Evolutionary conservation across 345 rosid genomes (phyloP).

Genomic region (Lepidium sativum): DNA sequence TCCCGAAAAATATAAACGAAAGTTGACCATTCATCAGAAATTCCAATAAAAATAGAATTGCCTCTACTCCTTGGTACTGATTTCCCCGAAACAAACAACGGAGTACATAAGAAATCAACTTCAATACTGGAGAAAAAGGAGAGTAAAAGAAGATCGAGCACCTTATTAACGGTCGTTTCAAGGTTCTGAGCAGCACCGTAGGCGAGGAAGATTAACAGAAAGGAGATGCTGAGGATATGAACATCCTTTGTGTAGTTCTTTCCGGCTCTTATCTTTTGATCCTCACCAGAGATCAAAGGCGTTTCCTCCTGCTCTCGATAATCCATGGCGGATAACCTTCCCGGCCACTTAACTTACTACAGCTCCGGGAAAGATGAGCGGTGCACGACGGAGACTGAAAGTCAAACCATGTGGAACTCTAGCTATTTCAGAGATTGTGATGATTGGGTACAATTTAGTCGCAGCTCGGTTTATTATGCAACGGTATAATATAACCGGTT

Average conservation of each 20-base stretch:
- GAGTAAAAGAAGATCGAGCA: slow-evolving; percentile 4
- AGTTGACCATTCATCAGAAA: background rate
- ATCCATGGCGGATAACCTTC: slow-evolving; percentile 29
- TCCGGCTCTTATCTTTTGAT: slow-evolving; percentile 20
- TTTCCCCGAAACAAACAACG: background rate
- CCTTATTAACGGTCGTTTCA: slow-evolving; percentile 71
- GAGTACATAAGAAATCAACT: background rate
- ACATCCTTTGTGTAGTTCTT: slow-evolving; percentile 55
- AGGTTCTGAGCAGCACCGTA: slow-evolving; percentile 97
- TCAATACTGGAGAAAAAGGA: background rate
- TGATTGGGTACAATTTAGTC: background rate
- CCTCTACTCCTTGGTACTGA: background rate
- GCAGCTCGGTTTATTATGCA: background rate
- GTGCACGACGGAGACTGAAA: slow-evolving; percentile 24
- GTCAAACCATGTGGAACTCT: slow-evolving; percentile 21
- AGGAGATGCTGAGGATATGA: slow-evolving; percentile 71
- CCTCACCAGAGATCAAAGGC: slow-evolving; percentile 41
- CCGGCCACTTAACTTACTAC: background rate
- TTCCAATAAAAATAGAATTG: background rate
- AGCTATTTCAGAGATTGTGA: background rate
- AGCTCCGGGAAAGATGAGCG: slow-evolving; percentile 1
- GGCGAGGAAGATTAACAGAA: slow-evolving; percentile 69
- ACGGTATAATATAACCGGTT: background rate
- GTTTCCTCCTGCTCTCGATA: slow-evolving; percentile 45
- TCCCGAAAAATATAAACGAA: no score